phyloP scores from a whole-genome alignment of 2,329 filamentous ascomycete genomes.

The Pezicula carpinea region DNA sequence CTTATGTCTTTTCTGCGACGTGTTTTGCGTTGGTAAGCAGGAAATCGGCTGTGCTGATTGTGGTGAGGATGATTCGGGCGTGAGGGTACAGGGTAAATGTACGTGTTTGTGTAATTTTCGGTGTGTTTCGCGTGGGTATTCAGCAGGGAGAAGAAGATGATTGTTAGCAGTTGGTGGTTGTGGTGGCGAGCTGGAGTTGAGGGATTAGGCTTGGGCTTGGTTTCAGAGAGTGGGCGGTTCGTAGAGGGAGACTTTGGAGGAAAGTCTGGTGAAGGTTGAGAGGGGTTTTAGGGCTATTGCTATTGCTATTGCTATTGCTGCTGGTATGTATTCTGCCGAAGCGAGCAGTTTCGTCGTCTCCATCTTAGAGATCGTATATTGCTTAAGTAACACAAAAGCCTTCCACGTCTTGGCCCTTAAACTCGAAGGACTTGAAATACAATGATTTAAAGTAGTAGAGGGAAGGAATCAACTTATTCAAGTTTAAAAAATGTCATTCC shows the following conservation, averaged over 20 bases:
- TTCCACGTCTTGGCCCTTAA: no score
- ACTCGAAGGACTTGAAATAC: no score
- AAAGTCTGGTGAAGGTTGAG: conserved; percentile 18
- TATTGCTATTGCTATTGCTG: neutral
- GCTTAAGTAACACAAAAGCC: no score
- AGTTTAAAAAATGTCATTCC: no score
- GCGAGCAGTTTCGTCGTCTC: no score
- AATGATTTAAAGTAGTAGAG: no score
- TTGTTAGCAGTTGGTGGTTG: conserved; percentile 27
- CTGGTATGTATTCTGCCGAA: no score
- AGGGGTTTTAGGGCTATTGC: conserved; percentile 14
- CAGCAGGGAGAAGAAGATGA: conserved; percentile 54
- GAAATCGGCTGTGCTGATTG: conserved; percentile 39
- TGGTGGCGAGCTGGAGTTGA: no score
- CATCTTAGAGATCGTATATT: no score
- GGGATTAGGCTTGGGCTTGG: neutral
- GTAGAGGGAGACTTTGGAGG: conserved; percentile 17
- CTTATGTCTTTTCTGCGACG: conserved; percentile 26
- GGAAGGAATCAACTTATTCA: no score
- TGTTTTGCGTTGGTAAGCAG: conserved; percentile 34
- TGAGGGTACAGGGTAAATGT: conserved; percentile 45
- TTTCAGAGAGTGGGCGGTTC: conserved; percentile 4
- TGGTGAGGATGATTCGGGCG: conserved; percentile 45
- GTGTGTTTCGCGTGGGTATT: conserved; percentile 51
- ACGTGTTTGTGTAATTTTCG: conserved; percentile 50